phyloP scores from a whole-genome alignment of 805 yeast species.

The Teunomyces atbi region DNA sequence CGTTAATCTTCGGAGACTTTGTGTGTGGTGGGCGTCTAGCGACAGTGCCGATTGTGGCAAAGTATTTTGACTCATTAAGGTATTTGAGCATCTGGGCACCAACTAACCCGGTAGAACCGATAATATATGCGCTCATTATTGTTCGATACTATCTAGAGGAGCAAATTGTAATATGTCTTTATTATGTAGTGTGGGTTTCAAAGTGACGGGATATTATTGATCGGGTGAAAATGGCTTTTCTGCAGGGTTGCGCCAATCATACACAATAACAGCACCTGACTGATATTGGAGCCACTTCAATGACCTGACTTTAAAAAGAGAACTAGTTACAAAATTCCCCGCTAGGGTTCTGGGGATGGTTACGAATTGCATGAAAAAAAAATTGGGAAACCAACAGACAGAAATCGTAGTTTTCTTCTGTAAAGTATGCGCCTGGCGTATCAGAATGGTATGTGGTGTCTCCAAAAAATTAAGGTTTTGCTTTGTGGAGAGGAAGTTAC shows the following conservation, averaged over 20 bases:
- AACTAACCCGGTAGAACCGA: conserved; percentile 81
- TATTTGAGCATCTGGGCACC: conserved; percentile 57
- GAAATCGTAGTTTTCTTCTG: background rate
- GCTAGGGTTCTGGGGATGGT: background rate
- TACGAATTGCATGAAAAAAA: background rate
- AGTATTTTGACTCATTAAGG: conserved; percentile 35
- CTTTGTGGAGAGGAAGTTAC: background rate
- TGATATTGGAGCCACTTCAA: too few relatives aligned
- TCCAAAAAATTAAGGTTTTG: background rate
- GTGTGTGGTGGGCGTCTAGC: conserved; percentile 47
- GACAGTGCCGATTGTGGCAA: conserved; percentile 46
- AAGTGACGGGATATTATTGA: background rate
- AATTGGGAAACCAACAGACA: background rate
- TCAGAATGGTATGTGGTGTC: background rate
- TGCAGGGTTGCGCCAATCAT: background rate
- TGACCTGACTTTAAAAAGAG: too few relatives aligned
- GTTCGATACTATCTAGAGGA: background rate
- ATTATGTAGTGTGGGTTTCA: background rate
- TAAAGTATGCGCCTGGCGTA: background rate
- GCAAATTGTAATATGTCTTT: background rate
- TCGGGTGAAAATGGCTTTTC: background rate
- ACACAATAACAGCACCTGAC: too few relatives aligned
- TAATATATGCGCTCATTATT: conserved; percentile 16
- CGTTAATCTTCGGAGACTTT: conserved; percentile 28
- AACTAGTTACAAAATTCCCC: too few relatives aligned